phyloP scores from a whole-genome alignment of 495 filamentous ascomycete genomes.

The Trichoderma orchidacearum region DNA sequence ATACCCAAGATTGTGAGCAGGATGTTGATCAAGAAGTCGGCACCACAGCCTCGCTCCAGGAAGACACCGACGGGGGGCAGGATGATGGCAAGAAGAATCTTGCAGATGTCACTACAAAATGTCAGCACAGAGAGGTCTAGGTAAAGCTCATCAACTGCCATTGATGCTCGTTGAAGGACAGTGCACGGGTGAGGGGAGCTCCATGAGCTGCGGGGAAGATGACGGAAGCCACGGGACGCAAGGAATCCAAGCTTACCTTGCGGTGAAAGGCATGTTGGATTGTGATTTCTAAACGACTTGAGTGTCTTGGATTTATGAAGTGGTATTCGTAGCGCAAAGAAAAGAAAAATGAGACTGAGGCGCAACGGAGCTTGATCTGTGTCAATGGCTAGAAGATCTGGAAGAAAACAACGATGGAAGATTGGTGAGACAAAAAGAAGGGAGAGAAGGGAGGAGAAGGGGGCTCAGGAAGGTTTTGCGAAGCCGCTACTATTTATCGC shows the following conservation, averaged over 20 bases:
- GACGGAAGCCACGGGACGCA: background rate
- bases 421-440: background rate
- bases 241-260: constrained; percentile 34
- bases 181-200: background rate
- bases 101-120: constrained; percentile 66
- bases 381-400: background rate
- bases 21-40: constrained; percentile 86
- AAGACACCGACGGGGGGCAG: constrained; percentile 84
- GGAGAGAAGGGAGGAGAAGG: background rate
- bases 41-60: constrained; percentile 76
- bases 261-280: constrained; percentile 48
- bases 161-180: too few species aligned
- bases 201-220: background rate
- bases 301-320: background rate
- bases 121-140: too few species aligned
- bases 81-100: constrained; percentile 80
- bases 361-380: background rate
- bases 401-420: background rate
- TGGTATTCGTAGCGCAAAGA: background rate
- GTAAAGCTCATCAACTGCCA: too few species aligned
- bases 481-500: background rate
- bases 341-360: background rate
- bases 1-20: constrained; percentile 73
- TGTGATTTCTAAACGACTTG: background rate
- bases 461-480: background rate